phyloP scores from a whole-genome alignment of 352 stramenopile species.

The Aphanomyces stellatus region DNA sequence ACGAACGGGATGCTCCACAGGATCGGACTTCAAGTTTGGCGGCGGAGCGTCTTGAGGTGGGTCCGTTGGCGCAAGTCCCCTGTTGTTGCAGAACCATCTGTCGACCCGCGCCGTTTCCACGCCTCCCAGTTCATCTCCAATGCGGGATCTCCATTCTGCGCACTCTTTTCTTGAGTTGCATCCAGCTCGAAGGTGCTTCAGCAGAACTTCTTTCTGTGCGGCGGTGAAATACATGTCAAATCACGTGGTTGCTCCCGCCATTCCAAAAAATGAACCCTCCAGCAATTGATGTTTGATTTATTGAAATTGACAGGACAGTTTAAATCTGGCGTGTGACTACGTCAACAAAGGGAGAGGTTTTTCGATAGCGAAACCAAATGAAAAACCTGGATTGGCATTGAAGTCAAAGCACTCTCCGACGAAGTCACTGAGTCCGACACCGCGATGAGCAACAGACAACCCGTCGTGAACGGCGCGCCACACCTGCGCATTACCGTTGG shows the following conservation, averaged over 20 bases:
- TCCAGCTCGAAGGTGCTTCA: not conserved
- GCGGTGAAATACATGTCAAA: not conserved
- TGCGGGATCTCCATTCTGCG: not conserved
- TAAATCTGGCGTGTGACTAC: not conserved
- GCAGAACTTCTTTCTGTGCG: not conserved
- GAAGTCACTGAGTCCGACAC: no score
- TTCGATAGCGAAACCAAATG: no score
- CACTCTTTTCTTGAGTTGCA: conserved; percentile 8
- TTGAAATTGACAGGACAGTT: not conserved
- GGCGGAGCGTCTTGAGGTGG: no score
- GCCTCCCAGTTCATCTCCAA: not conserved
- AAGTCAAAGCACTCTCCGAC: no score
- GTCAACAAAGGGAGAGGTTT: no score
- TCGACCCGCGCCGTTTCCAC: not conserved
- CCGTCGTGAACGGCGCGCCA: no score
- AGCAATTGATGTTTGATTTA: not conserved
- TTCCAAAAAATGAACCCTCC: not conserved
- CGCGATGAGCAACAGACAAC: no score
- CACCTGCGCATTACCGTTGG: not conserved
- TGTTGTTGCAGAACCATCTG: not conserved
- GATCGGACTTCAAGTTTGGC: no score
- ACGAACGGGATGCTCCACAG: no score
- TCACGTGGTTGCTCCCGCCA: not conserved
- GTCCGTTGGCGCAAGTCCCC: not conserved
- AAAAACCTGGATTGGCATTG: no score